Base-by-base conservation (phyloP, 73 alveolate species). In the Breviolum minutum region DNA sequence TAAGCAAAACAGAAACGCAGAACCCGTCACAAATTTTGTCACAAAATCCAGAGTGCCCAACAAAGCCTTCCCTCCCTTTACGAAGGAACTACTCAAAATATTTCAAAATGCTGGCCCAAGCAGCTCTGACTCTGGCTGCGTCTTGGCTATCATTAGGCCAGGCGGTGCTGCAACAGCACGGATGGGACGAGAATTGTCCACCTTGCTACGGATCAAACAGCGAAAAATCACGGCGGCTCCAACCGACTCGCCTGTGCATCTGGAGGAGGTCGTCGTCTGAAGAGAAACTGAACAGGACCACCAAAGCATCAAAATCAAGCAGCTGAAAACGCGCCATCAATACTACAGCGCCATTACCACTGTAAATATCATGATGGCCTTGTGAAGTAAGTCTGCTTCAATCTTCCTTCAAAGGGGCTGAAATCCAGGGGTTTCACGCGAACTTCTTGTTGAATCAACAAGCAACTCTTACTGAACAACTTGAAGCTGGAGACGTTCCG, bases 41-140 rank as follows among this genome's bases (percentile, higher is more conserved):
- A 26, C 82, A 16, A 71, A 26, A 71, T 71, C 82, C 6, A 71
- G 24, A 71, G 24, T 26, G 32, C 32, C 24, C 0, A 2, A 70
- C 80, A 70, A 22, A 70, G 80, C 20, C 8, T 27, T 71, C 82
- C 5, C 12, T 8, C 24, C 2, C 54, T 40, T 40, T 40, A 40
- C 26, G 79, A 26, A 74, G 14, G 1, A 4, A 0, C 63, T 61
- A 8, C 63, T 8, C 8, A 22, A 5, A 19, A n/a, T 71, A 54
- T 60, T 27, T 12, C 64, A 19, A 30, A 27, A 19, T 11, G 60
- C 60, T 10, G 26, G 62, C 19, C 95, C 95, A 30, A 88, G 84
- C 26, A 22, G 80, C 95, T 88, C 95, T 14, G 95, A 88, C 86
- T 88, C 95, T 26, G 95, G 95, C 70, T 88, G 95, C 30, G 95